Evolutionary conservation across 2,329 filamentous ascomycete genomes (phyloP).

Genomic region (Aspergillus sp.): DNA sequence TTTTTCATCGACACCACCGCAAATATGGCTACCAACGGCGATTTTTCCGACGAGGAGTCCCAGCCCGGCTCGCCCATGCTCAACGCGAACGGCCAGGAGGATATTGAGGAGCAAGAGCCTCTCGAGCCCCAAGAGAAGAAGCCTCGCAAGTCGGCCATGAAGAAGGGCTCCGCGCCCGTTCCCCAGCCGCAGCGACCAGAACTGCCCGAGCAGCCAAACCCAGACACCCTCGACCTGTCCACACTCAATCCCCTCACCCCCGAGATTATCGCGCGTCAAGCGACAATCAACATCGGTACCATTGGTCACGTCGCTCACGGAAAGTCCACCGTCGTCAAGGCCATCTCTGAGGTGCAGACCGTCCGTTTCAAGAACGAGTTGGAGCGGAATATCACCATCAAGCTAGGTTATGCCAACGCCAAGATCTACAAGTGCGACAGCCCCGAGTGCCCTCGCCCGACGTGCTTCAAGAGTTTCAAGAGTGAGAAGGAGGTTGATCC

Average conservation of each 20-base stretch:
- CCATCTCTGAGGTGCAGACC: slow-evolving; percentile 97
- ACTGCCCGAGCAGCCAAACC: slow-evolving; percentile 86
- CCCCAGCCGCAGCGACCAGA: slow-evolving; percentile 56
- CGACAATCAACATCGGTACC: slow-evolving; percentile 97
- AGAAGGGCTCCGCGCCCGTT: slow-evolving; percentile 57
- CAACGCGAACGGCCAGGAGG: slow-evolving; percentile 54
- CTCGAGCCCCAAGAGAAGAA: slow-evolving; percentile 53
- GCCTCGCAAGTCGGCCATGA: slow-evolving; percentile 76
- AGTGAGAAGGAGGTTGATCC: slow-evolving; percentile 98
- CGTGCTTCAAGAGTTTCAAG: slow-evolving; percentile 95
- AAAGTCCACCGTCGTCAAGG: slow-evolving; percentile 98
- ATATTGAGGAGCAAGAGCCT: slow-evolving; percentile 70
- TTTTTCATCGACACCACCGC: slow-evolving; percentile 16
- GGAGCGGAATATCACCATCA: slow-evolving; percentile 99
- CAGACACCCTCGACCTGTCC: slow-evolving; percentile 76
- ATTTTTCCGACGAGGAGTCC: slow-evolving; percentile 49
- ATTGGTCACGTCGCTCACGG: slow-evolving; percentile 99
- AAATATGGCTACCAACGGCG: slow-evolving; percentile 52
- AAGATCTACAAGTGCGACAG: slow-evolving; percentile 99
- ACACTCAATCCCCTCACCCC: slow-evolving; percentile 78
- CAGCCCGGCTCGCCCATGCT: slow-evolving; percentile 50
- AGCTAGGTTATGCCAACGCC: slow-evolving; percentile 97
- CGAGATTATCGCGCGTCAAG: slow-evolving; percentile 95
- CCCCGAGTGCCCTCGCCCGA: slow-evolving; percentile 79
- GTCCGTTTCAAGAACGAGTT: slow-evolving; percentile 99